Evolutionary conservation across 345 rosid species (phyloP).

Genomic region (Atalantia buxifolia): DNA sequence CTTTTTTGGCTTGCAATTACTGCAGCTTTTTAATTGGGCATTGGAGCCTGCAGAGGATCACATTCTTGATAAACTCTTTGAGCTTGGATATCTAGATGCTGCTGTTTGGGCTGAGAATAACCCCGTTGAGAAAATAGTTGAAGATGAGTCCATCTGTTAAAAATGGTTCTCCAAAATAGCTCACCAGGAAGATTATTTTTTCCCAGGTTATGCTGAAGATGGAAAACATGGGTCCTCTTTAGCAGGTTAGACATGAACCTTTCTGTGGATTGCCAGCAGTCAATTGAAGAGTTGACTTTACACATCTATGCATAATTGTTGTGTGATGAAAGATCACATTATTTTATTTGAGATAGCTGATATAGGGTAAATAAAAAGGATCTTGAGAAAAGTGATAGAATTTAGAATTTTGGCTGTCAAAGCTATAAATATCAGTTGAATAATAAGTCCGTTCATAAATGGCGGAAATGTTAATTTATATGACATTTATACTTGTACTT

Average conservation of each 20-base stretch:
- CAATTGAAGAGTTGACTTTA: background rate
- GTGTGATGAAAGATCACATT: background rate
- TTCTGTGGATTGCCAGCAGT: background rate
- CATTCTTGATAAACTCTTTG: conserved; percentile 68
- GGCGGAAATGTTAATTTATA: background rate
- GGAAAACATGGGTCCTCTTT: background rate
- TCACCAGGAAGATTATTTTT: background rate
- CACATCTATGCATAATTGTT: background rate
- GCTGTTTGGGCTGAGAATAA: conserved; percentile 70
- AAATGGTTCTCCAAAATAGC: conserved; percentile 21
- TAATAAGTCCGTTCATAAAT: background rate
- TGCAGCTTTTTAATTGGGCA: conserved; percentile 90
- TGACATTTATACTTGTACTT: background rate
- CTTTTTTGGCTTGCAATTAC: background rate
- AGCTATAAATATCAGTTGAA: background rate
- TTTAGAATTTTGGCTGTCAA: background rate
- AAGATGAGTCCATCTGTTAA: conserved; percentile 25
- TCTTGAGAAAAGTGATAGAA: background rate
- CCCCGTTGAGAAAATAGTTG: conserved; percentile 52
- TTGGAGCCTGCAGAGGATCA: conserved; percentile 84
- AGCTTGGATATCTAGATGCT: conserved; percentile 81
- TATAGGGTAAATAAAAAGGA: background rate
- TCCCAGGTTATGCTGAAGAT: background rate
- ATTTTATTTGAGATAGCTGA: background rate
- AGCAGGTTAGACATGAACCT: conserved; percentile 6